Percentiles rank a stretch among this genome's conserved stretches.
Evolutionary conservation across 2,329 filamentous ascomycete species (phyloP).

Genomic region (Aspergillus fructus): DNA sequence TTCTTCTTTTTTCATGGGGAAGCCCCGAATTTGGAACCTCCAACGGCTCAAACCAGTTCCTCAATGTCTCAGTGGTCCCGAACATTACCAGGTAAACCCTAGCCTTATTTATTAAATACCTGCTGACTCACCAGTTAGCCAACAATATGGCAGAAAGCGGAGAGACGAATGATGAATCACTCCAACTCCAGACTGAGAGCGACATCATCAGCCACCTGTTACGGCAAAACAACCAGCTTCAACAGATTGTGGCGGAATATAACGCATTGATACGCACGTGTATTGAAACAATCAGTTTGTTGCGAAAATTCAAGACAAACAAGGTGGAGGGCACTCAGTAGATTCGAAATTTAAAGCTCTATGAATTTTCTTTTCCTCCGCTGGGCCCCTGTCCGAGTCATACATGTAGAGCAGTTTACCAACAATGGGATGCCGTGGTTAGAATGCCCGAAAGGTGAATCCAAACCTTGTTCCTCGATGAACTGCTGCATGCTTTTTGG

Average conservation of each 20-base stretch:
- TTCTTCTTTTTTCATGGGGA: too few relatives aligned
- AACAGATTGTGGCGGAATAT: not conserved
- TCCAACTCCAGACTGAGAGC: not conserved
- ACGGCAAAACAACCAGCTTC: not conserved
- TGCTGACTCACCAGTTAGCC: not conserved
- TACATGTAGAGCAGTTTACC: slow-evolving; percentile 1
- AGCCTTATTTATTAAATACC: not conserved
- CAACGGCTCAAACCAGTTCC: not conserved
- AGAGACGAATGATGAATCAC: not conserved
- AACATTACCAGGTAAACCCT: not conserved
- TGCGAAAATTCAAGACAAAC: not conserved
- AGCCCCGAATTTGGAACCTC: not conserved
- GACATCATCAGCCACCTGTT: not conserved
- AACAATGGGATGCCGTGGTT: not conserved
- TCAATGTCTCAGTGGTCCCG: not conserved
- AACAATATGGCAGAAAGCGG: not conserved
- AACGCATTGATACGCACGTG: not conserved
- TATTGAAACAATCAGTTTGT: not conserved
- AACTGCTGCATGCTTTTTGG: slow-evolving; percentile 18
- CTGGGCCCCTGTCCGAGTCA: not conserved
- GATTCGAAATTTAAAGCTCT: slow-evolving; percentile 4
- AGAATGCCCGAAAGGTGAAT: slow-evolving; percentile 12
- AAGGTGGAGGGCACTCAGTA: not conserved
- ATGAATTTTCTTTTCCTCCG: slow-evolving; percentile 9
- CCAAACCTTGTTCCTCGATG: slow-evolving; percentile 13